Base-by-base conservation (phyloP, 305 asterid species). In the Fraxinus nigra region DNA sequence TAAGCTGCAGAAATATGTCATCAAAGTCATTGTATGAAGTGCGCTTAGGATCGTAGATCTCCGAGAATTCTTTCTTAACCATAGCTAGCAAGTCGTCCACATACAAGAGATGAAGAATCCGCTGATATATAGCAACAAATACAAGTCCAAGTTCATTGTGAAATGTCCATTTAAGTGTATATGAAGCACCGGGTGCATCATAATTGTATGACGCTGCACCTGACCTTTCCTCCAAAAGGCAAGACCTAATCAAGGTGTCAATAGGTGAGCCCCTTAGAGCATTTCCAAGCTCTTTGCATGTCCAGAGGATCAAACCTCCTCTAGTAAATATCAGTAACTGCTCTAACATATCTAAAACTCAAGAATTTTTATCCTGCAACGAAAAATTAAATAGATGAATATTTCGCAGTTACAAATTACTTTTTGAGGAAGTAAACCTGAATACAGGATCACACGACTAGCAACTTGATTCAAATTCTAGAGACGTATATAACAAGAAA, bases 271-370 rank as follows among this genome's bases (percentile, higher is more conserved):
- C 98, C 82, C 90, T 91, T 32, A 95, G 97, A 59, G 97, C 98
- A 89, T 92, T 93, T 85, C 97, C 97, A 51, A 93, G 89, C 90
- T 91, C 98, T 72, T 89, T 95, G 88, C 93, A 95, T 1, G 97
- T 92, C 99, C 99, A 95, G 88, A 94, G 99, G 93, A 95, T 95
- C 87, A 95, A 82, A 16, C 99, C 97, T 72, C 97, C 97, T 87
- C 99, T 87, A 7, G 99, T 94, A 79, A 94, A 94, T 86, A 95
- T 95, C 30, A 95, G 87, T 76, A 95, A 85, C 86, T 94, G 98
- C 86, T 95, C 99, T 82, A 94, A 90, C 99, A 95, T 95, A 81
- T 87, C 84, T 86, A 67, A 46, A 79, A 56, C 86, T 78, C 79
- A 81, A 80, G 16, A 70, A 54, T 63, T 72, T 75, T 63, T 75